Conservation (phyloP, 139 green algal species). For the Gonium pectorale region DNA sequence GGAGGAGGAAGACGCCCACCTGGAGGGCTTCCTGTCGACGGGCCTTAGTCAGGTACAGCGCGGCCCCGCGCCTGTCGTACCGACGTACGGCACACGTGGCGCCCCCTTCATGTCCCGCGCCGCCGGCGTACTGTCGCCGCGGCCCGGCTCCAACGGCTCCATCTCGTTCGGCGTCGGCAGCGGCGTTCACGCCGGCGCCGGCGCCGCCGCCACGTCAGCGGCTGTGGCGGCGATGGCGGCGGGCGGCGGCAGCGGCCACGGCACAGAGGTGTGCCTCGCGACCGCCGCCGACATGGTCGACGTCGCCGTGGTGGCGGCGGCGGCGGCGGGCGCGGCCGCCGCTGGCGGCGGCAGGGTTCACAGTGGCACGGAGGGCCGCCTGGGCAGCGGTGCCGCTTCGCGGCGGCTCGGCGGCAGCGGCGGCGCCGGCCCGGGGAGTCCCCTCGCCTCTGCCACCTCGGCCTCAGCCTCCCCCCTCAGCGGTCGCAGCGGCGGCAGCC, state of each 20-base stretch:
- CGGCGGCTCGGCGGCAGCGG: not conserved
- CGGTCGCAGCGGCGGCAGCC: not conserved
- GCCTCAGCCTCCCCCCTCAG: not conserved
- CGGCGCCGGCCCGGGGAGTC: not conserved
- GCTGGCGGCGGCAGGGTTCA: not conserved
- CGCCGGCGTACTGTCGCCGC: not conserved
- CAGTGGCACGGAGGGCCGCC: not conserved
- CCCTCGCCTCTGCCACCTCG: not conserved
- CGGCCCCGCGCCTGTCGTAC: not conserved
- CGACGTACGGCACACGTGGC: not conserved
- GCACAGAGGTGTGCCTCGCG: constrained; percentile 7
- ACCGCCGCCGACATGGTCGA: constrained; percentile 24
- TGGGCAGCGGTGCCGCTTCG: not conserved
- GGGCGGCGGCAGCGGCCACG: not conserved
- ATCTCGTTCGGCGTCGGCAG: constrained; percentile 14
- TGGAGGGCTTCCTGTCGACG: not conserved
- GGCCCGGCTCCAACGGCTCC: not conserved
- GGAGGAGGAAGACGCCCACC: no score
- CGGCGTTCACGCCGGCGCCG: not conserved
- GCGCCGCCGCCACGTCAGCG: constrained; percentile 1
- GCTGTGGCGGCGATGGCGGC: no score
- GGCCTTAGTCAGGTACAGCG: no score
- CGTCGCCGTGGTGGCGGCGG: not conserved
- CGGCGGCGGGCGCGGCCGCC: not conserved
- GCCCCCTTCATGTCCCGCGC: no score